Percentiles rank a stretch among this genome's conserved stretches.
These are phyloP conservation scores for Fusarium floridanum DNA, from an alignment of 2,329 filamentous ascomycete species.

Conservation along the genomic window DNA sequence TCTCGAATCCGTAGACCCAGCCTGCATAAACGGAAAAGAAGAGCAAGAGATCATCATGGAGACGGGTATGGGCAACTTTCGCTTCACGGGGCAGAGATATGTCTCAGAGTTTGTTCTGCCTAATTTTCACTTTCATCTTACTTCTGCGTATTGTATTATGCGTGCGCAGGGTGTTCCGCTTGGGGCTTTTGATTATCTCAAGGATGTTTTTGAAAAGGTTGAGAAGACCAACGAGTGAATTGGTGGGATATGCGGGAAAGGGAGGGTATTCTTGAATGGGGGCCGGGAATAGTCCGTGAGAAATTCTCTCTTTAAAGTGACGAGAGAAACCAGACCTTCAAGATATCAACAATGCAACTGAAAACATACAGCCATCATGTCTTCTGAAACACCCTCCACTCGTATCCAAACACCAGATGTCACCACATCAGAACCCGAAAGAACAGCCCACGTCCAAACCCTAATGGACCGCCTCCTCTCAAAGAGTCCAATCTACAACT, in stretches of 20 bases:
- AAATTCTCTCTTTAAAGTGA: slow-evolving; percentile 28
- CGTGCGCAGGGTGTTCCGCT: slow-evolving; percentile 68
- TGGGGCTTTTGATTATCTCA: slow-evolving; percentile 68
- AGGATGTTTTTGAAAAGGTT: slow-evolving; percentile 44
- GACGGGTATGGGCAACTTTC: slow-evolving; percentile 43
- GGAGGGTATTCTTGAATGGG: slow-evolving; percentile 44
- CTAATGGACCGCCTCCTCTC: slow-evolving; percentile 54
- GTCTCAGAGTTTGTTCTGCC: slow-evolving; percentile 61
- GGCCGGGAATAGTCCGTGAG: slow-evolving; percentile 43
- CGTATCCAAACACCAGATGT: slow-evolving; percentile 27
- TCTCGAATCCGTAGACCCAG: slow-evolving; percentile 48
- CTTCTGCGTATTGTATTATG: slow-evolving; percentile 68
- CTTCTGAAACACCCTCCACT: slow-evolving; percentile 26
- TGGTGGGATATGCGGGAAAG: slow-evolving; percentile 35
- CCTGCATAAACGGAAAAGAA: slow-evolving; percentile 40
- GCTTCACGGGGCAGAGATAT: slow-evolving; percentile 55
- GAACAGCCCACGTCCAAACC: slow-evolving; percentile 47
- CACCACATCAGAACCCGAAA: slow-evolving; percentile 13
- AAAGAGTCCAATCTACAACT: slow-evolving; percentile 66
- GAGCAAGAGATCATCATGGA: slow-evolving; percentile 42
- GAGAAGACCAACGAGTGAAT: background rate
- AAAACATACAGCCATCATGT: slow-evolving; percentile 23
- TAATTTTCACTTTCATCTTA: slow-evolving; percentile 72
- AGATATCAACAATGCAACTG: slow-evolving; percentile 1
- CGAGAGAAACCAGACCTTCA: background rate